Percentiles rank a stretch among this genome's conserved stretches.
Evolutionary conservation across 2,329 filamentous ascomycete species (phyloP).

Genomic region (Aspergillus sp.): DNA sequence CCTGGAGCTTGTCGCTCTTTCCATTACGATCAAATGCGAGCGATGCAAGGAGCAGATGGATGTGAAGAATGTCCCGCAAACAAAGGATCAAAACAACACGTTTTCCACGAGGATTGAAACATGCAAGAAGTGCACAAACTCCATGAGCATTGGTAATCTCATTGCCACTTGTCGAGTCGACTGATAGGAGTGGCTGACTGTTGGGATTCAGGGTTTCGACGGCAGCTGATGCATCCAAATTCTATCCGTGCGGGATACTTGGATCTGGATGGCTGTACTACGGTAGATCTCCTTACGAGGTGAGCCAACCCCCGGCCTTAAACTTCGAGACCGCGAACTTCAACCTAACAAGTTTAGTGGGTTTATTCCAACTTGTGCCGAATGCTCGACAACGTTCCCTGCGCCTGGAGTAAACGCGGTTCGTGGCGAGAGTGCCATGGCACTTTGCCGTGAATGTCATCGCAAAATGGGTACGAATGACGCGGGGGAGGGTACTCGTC

Average conservation of each 20-base stretch:
- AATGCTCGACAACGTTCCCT: slow-evolving; percentile 61
- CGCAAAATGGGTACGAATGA: slow-evolving; percentile 58
- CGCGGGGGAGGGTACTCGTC: neutral
- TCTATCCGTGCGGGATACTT: slow-evolving; percentile 70
- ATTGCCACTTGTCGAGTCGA: too few species aligned
- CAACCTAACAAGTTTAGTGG: slow-evolving; percentile 40
- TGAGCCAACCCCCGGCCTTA: slow-evolving; percentile 19
- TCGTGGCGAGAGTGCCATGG: slow-evolving; percentile 61
- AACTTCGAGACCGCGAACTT: slow-evolving; percentile 3
- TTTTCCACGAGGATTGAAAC: slow-evolving; percentile 36
- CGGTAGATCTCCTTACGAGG: slow-evolving; percentile 66
- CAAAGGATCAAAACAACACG: slow-evolving; percentile 31
- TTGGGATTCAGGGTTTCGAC: slow-evolving; percentile 49
- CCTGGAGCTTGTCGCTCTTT: slow-evolving; percentile 57
- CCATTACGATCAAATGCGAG: slow-evolving; percentile 65
- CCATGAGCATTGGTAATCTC: slow-evolving; percentile 39
- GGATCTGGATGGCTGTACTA: slow-evolving; percentile 63
- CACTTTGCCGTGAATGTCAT: slow-evolving; percentile 72
- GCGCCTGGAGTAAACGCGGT: slow-evolving; percentile 59
- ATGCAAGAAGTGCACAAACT: slow-evolving; percentile 48
- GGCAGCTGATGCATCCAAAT: slow-evolving; percentile 62
- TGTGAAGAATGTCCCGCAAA: slow-evolving; percentile 55
- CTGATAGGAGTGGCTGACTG: too few species aligned
- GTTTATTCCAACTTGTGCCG: slow-evolving; percentile 67
- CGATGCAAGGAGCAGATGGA: slow-evolving; percentile 68